Conservation (phyloP, 1,284 basidiomycete genomes). For the Leccinum pachyderme region DNA sequence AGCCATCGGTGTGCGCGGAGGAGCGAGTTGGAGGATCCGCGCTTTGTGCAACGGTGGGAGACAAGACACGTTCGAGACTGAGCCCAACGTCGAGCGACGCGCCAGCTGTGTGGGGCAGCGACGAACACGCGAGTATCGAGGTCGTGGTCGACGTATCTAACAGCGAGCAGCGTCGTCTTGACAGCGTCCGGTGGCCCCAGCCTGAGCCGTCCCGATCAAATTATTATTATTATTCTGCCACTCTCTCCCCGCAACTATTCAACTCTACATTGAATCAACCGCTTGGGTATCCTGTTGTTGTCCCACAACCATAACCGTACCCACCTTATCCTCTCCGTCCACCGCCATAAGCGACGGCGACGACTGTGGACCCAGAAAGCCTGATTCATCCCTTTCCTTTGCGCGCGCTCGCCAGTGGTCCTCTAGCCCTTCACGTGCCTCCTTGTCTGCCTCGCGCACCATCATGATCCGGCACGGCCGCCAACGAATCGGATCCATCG, state of each 20-base stretch:
- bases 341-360: constrained; percentile 1
- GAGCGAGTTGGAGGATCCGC: constrained; percentile 45
- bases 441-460: constrained; percentile 56
- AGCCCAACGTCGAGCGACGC: background rate
- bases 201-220: background rate
- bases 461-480: constrained; percentile 49
- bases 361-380: constrained; percentile 18
- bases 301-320: background rate
- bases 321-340: constrained; percentile 21
- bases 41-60: constrained; percentile 41
- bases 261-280: background rate
- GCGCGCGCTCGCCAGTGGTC: constrained; percentile 38
- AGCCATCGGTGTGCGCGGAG: constrained; percentile 22
- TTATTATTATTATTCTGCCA: constrained; percentile 5
- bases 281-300: constrained; percentile 12
- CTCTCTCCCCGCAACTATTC: background rate
- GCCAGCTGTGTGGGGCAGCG: constrained; percentile 3
- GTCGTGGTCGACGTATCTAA: constrained; percentile 16
- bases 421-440: constrained; percentile 42
- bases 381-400: constrained; percentile 34
- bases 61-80: constrained; percentile 27
- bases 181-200: background rate
- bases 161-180: constrained; percentile 13
- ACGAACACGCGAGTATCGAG: background rate
- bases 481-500: constrained; percentile 59